Evolutionary conservation across 148 eudicot genomes (phyloP).

Genomic region (Drosera capensis): DNA sequence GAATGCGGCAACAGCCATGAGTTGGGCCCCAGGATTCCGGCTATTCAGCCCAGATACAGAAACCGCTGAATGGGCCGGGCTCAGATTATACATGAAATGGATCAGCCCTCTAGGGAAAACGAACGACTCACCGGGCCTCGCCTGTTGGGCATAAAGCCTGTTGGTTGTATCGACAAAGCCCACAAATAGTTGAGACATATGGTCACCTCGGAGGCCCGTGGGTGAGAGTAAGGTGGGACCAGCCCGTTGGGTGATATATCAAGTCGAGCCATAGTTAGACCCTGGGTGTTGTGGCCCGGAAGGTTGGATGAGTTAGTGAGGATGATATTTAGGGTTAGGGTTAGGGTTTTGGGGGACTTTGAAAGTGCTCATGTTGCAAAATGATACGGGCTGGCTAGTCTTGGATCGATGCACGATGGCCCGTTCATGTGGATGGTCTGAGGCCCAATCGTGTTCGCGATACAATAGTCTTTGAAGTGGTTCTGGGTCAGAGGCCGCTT

Average conservation of each 20-base stretch:
- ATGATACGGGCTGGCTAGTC: slow-evolving; percentile 29
- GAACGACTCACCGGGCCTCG: slow-evolving; percentile 61
- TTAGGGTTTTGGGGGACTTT: slow-evolving; percentile 33
- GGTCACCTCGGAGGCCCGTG: slow-evolving; percentile 77
- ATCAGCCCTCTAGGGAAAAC: slow-evolving; percentile 68
- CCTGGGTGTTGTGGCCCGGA: slow-evolving; percentile 68
- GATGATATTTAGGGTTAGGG: slow-evolving; percentile 31
- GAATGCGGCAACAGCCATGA: slow-evolving; percentile 30
- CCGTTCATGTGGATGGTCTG: slow-evolving; percentile 25
- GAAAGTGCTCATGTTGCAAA: slow-evolving; percentile 63
- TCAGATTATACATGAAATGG: slow-evolving; percentile 55
- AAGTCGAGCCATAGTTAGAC: slow-evolving; percentile 56
- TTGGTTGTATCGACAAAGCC: slow-evolving; percentile 65
- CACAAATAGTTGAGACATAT: slow-evolving; percentile 43
- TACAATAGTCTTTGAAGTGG: slow-evolving; percentile 80
- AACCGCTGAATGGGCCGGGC: slow-evolving; percentile 19
- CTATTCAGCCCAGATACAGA: slow-evolving; percentile 54
- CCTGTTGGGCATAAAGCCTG: slow-evolving; percentile 26
- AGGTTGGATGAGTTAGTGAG: slow-evolving; percentile 37
- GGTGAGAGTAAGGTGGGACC: slow-evolving; percentile 77
- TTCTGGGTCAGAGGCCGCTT: slow-evolving; percentile 36
- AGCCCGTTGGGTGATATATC: slow-evolving; percentile 48
- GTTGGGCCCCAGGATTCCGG: slow-evolving; percentile 62
- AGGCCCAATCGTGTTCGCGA: slow-evolving; percentile 31
- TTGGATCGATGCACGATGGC: slow-evolving; percentile 48